A percentile compares a stretch with the other conserved stretches of the same genome.
phyloP scores from a whole-genome alignment of 768 basidiomycete genomes.

The Trametes elegans region DNA sequence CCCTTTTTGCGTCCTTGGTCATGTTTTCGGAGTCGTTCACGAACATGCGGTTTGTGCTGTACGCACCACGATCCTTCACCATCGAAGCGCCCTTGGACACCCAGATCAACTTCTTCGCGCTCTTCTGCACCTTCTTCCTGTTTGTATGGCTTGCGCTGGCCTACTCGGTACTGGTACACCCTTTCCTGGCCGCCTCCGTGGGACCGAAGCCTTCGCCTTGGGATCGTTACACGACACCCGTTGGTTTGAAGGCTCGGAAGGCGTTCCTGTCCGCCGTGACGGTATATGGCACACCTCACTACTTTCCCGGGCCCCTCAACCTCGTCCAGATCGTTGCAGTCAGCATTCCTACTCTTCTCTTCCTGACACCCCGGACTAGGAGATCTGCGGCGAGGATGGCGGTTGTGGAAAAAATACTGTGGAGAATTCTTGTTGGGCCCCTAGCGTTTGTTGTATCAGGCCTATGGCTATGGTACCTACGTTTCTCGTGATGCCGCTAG shows the following conservation, averaged over 20 bases:
- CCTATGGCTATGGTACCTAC: slow-evolving; percentile 29
- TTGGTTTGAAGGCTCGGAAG: slow-evolving; percentile 46
- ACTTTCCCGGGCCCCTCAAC: slow-evolving; percentile 55
- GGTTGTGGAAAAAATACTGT: slow-evolving; percentile 34
- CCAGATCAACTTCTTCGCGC: slow-evolving; percentile 40
- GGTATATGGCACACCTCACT: slow-evolving; percentile 34
- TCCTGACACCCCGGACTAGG: slow-evolving; percentile 19
- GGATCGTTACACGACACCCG: slow-evolving; percentile 46
- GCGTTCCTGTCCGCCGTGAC: slow-evolving; percentile 37
- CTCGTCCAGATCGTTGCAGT: slow-evolving; percentile 33
- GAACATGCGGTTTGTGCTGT: slow-evolving; percentile 32
- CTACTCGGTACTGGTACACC: slow-evolving; percentile 32
- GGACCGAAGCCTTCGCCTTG: slow-evolving; percentile 29
- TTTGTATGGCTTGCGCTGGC: slow-evolving; percentile 35
- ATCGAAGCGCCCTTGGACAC: slow-evolving; percentile 47
- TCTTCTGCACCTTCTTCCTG: slow-evolving; percentile 36
- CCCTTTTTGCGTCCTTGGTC: slow-evolving; percentile 40
- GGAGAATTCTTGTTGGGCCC: slow-evolving; percentile 43
- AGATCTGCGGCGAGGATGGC: slow-evolving; percentile 7
- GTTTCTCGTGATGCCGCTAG: neutral
- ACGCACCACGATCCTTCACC: slow-evolving; percentile 14
- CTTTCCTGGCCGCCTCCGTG: slow-evolving; percentile 19
- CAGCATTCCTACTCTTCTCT: slow-evolving; percentile 4
- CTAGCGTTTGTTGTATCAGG: slow-evolving; percentile 32
- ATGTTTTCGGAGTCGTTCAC: slow-evolving; percentile 49